Evolutionary conservation across 1,284 basidiomycete genomes (phyloP).

Genomic region (Leccinum proliferum): DNA sequence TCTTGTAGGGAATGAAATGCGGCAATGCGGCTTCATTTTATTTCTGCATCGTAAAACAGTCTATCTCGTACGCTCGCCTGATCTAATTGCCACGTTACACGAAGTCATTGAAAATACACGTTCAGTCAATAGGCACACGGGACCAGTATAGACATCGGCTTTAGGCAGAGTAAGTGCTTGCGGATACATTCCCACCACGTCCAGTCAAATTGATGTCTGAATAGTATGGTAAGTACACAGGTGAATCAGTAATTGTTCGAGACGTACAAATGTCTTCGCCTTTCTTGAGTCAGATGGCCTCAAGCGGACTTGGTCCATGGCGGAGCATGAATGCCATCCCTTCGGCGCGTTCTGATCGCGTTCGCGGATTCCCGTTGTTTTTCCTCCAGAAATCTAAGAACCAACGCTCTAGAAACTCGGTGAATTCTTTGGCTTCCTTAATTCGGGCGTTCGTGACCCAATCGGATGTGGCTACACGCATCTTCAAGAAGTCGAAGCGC

Average conservation of each 20-base stretch:
- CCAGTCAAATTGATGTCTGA: constrained; percentile 90
- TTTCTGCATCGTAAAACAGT: constrained; percentile 10
- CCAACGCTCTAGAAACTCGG: not conserved
- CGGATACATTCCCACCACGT: constrained; percentile 90
- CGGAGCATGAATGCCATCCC: not conserved
- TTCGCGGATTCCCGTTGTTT: not conserved
- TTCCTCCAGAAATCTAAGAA: not conserved
- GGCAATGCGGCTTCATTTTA: constrained; percentile 6
- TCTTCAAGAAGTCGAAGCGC: not conserved
- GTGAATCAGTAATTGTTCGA: constrained; percentile 4
- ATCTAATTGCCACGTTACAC: constrained; percentile 13
- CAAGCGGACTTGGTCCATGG: not conserved
- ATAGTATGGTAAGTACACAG: constrained; percentile 11
- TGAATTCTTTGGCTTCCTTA: not conserved
- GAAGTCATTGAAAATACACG: not conserved
- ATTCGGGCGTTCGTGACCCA: not conserved
- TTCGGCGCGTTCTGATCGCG: not conserved
- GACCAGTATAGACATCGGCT: constrained; percentile 1
- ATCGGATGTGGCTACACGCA: not conserved
- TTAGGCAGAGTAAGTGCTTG: constrained; percentile 90
- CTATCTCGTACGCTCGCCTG: constrained; percentile 15
- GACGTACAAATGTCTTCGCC: constrained; percentile 84
- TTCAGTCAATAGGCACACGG: constrained; percentile 16
- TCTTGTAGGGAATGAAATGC: not conserved
- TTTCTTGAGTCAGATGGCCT: constrained; percentile 46